Base-by-base conservation (phyloP, 805 yeast genomes). In the Ogataea wickerhamii region DNA sequence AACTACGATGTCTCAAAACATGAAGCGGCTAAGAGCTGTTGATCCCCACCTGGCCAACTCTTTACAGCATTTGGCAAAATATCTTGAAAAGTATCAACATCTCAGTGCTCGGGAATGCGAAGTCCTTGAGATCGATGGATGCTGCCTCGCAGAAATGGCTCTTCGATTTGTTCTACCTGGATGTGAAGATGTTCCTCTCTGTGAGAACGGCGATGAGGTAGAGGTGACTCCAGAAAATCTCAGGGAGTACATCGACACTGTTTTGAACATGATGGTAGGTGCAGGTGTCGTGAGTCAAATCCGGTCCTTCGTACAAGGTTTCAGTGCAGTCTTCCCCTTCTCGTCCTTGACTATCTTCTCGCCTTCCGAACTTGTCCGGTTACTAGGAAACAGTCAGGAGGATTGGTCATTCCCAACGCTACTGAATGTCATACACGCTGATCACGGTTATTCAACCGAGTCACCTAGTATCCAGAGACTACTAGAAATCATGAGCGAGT, bases 371-470 rank as follows among this genome's bases (percentile, higher is more conserved):
- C 66, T 88, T 20, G 76, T 73, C 2, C 71, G 72, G 16, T 54
- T 91, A 26, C 78, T 86, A 49, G 97, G 98, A 4, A 78, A 77
- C 43, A 75, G 76, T 3, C 79, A 79, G 31, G 98, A 91, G 55
- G 97, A 91, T 53, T 93, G 98, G 97, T 72, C 83, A 0, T 59
- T 60, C 28, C 75, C 70, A 28, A 78, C 93, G 0, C 62, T 91
- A 19, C 48, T 68, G 5, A 67, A 75, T 2, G 69, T 80, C 0
- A 66, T 91, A 12, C 76, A 76, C 48, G 96, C 97, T 0, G 94
- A 89, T 49, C 98, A 91, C 61, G 98, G 98, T 2, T 91, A 83
- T 53, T 73, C 76, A 3, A 72, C 74, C 52, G 89, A 82, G 24
- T 84, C 95, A 3, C 60, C 60, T 12, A 69, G 82, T 0, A 76